Evolutionary conservation across 2,329 filamentous ascomycete genomes (phyloP).

Genomic region (Bipolaris cookei): DNA sequence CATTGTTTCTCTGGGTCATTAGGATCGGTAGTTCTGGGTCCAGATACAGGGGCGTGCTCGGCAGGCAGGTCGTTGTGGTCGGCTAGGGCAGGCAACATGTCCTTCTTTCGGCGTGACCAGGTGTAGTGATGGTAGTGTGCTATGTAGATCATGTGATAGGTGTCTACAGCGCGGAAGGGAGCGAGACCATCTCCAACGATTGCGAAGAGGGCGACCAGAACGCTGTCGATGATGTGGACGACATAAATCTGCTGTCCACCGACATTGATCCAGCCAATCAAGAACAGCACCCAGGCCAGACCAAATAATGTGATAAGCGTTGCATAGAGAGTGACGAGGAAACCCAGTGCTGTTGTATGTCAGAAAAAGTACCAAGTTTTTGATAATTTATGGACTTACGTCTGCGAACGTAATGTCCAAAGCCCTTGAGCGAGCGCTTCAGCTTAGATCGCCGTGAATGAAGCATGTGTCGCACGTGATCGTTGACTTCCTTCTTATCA

Average conservation of each 20-base stretch:
- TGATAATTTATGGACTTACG: slow-evolving; percentile 56
- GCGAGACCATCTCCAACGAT: slow-evolving; percentile 67
- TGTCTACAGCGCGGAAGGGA: slow-evolving; percentile 78
- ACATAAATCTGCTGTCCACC: slow-evolving; percentile 71
- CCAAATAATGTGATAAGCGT: slow-evolving; percentile 83
- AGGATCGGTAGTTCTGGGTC: slow-evolving; percentile 46
- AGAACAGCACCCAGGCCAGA: slow-evolving; percentile 86
- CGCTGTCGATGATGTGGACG: slow-evolving; percentile 62
- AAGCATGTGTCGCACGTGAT: slow-evolving; percentile 85
- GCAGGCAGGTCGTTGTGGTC: slow-evolving; percentile 73
- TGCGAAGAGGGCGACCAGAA: slow-evolving; percentile 68
- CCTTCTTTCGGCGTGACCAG: slow-evolving; percentile 69
- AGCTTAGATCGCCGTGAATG: slow-evolving; percentile 81
- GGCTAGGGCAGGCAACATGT: slow-evolving; percentile 65
- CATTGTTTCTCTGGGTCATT: slow-evolving; percentile 46
- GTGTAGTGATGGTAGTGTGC: slow-evolving; percentile 73
- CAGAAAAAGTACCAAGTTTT: slow-evolving; percentile 9
- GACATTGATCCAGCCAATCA: slow-evolving; percentile 88
- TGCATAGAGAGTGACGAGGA: slow-evolving; percentile 84
- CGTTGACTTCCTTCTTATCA: slow-evolving; percentile 79
- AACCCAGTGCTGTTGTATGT: slow-evolving; percentile 67
- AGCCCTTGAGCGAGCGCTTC: slow-evolving; percentile 79
- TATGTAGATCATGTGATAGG: slow-evolving; percentile 86
- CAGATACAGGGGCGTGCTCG: slow-evolving; percentile 52
- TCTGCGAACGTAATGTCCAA: slow-evolving; percentile 76